Base-by-base conservation (phyloP, 306 rosid species). In the Casuarina glauca region DNA sequence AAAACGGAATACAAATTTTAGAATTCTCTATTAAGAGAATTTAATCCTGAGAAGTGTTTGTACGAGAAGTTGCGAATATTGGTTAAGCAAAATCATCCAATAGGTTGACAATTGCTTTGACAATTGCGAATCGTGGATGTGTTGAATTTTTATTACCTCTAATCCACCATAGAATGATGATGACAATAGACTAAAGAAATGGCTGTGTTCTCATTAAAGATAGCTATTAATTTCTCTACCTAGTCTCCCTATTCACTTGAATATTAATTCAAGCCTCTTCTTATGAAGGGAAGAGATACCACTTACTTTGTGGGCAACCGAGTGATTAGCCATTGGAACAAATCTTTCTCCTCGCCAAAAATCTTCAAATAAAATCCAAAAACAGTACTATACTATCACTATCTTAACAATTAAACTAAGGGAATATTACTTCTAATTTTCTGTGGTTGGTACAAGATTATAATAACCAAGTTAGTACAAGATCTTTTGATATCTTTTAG, bases 101-200 rank as follows among this genome's bases (percentile, higher is more conserved):
- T 57, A 57, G 35, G 11, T 57, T 26, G 43, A 62, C 44, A 62
- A 62, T 35, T 43, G 13, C 4, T 36, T 12, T 4, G 15, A 62
- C 41, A 32, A 5, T 17, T 13, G 19, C 19, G 9, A 55, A 75
- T 32, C 15, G 2, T 17, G 5, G 45, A 1, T 62, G 1, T 58
- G 20, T 61, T 35, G 38, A 62, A 20, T 58, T 60, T 44, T 19
- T 26, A 43, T 50, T 53, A 49, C 74, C 36, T 76, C 63, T 13
- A 41, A 45, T 38, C 50, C 71, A 45, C 42, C 70, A n/a, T 64
- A 60, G 26, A 80, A 69, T 26, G 32, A 69, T 46, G 75, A 39
- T 16, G 43, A 76, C 72, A 49, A 63, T 64, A 63, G 38, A 67
- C 26, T 76, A 39, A 10, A 76, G 32, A 67, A 60, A 76, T 67